Conservation (phyloP, 2,329 filamentous ascomycete species). For the Aphanocladium album region DNA sequence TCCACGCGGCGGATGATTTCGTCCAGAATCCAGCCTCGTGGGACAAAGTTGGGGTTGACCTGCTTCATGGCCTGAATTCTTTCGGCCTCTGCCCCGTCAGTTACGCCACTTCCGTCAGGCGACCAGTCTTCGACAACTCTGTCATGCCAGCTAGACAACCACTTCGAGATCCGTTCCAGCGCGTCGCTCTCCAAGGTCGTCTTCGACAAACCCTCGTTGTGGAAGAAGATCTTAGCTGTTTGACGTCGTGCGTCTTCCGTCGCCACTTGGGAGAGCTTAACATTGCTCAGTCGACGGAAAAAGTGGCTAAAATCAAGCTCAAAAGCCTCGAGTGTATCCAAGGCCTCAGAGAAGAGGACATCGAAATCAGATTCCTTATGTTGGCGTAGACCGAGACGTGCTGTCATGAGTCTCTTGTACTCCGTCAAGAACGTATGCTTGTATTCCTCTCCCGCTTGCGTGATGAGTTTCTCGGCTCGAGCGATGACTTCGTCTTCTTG, state of each 20-base stretch:
- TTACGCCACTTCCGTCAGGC: slow-evolving; percentile 34
- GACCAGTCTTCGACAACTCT: slow-evolving; percentile 75
- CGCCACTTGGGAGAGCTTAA: slow-evolving; percentile 59
- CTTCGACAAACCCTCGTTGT: slow-evolving; percentile 62
- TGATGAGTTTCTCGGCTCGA: slow-evolving; percentile 80
- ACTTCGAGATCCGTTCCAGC: slow-evolving; percentile 62
- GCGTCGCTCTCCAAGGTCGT: slow-evolving; percentile 58
- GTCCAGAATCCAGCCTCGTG: slow-evolving; percentile 86
- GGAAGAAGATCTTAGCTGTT: slow-evolving; percentile 71
- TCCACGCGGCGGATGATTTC: slow-evolving; percentile 89
- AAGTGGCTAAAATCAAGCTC: slow-evolving; percentile 94
- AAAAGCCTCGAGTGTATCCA: slow-evolving; percentile 75
- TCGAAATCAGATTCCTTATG: slow-evolving; percentile 73
- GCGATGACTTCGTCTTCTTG: slow-evolving; percentile 65
- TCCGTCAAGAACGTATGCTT: slow-evolving; percentile 81
- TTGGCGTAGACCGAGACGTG: slow-evolving; percentile 68
- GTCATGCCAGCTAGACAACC: slow-evolving; percentile 74
- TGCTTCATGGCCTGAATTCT: slow-evolving; percentile 70
- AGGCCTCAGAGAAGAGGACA: slow-evolving; percentile 69
- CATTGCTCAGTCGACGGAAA: slow-evolving; percentile 69
- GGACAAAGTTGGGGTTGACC: slow-evolving; percentile 90
- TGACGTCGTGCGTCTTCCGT: slow-evolving; percentile 59
- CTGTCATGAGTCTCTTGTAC: slow-evolving; percentile 80
- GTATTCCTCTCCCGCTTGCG: slow-evolving; percentile 77
- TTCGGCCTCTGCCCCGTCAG: slow-evolving; percentile 49